Evolutionary conservation across 352 stramenopile genomes (phyloP), one percentile per base, ranked within the genome.

Genomic region (Albugo candida): DNA sequence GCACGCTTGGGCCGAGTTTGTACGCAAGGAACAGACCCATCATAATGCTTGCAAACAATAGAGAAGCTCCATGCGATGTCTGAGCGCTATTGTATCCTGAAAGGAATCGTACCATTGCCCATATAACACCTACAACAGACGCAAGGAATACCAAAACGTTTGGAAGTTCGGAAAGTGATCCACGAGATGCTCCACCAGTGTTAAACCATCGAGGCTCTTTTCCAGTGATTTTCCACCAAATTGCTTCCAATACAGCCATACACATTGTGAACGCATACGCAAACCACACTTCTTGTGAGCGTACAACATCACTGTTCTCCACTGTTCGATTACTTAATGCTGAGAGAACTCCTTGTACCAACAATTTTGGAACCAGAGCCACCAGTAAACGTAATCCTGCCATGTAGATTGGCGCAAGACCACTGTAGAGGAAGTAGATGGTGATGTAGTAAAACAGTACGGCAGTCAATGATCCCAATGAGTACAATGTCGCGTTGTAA

Each of bases 401-500:
- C 70, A 83, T 83, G 65, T 85, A 88, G 47, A 88, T 85, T 16
- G 75, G 75, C 27, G 75, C 70, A 52, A 83, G 77, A 38, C 75
- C 75, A 3, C 72, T 80, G 57, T 72, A 88, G 24, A 88, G 56
- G 54, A 85, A 88, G 65, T 88, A 88, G 52, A 85, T 59, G 46
- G 75, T 85, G 48, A 88, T 75, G 63, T 83, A 83, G 58, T 81
- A 85, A 53, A 83, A 88, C 52, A 88, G 53, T 18, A 88, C 63
- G 12, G 72, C 70, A 46, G 70, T 78, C 52, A 88, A 79, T 36
- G 72, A 88, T 13, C 73, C 68, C 34, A 88, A 56, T 43, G 75
- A 73, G 56, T 88, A 88, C 39, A 88, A 61, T 12, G 72, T 85
- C 51, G 59, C 72, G 61, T 88, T 85, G 52, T 77, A 65, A 56